A percentile compares a stretch with the other conserved stretches of the same genome.
Evolutionary conservation across 371 early-diverging fungal genomes (phyloP).

Genomic region (Haplosporangium sp.): DNA sequence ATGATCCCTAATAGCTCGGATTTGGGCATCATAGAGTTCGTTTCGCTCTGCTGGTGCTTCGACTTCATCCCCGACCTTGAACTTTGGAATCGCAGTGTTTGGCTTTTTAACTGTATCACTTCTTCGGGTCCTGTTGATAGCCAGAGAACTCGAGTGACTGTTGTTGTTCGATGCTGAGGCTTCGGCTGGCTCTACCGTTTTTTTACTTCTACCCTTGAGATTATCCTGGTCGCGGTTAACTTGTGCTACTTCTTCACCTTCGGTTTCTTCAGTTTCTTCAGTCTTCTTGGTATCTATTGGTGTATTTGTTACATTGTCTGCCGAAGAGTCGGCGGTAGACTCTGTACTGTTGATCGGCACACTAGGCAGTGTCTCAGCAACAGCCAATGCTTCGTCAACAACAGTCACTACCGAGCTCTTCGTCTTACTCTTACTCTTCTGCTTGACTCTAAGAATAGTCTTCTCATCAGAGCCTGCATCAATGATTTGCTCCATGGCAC

Average conservation of each 20-base stretch:
- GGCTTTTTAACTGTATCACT: slow-evolving; percentile 3
- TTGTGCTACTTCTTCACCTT: not conserved
- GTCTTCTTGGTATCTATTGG: not conserved
- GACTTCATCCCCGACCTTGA: slow-evolving; percentile 20
- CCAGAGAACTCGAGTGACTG: not conserved
- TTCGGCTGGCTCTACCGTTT: not conserved
- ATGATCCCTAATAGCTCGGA: slow-evolving; percentile 18
- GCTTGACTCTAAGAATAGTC: not conserved
- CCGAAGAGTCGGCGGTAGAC: not conserved
- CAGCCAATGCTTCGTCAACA: not conserved
- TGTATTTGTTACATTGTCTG: not conserved
- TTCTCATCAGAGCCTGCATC: not conserved
- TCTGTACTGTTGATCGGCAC: not conserved
- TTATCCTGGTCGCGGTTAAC: not conserved
- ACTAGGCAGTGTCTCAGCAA: not conserved
- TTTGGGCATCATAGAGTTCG: slow-evolving; percentile 5
- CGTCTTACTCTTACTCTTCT: not conserved
- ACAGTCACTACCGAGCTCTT: not conserved
- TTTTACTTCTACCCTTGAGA: not conserved
- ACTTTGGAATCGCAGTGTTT: slow-evolving; percentile 19
- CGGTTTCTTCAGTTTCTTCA: too few relatives aligned
- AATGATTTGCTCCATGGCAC: not conserved
- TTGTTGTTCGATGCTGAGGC: not conserved
- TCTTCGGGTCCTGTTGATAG: not conserved
- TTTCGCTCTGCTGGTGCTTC: slow-evolving; percentile 23